Evolutionary conservation across 352 stramenopile genomes (phyloP).

Genomic region (Pseudoperonospora humuli): DNA sequence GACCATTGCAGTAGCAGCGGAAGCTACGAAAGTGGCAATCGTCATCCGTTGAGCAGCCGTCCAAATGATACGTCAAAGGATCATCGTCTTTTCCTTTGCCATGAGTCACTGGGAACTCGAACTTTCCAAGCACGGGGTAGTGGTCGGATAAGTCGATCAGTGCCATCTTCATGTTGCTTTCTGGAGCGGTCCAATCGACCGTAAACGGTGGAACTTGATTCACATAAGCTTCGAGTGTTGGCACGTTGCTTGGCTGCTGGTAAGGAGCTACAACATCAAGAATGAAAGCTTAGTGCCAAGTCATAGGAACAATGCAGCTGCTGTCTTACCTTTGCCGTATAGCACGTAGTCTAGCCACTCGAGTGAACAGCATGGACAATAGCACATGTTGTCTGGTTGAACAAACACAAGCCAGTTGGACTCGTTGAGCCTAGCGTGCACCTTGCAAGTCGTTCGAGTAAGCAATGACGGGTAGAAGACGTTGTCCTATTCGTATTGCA

Average conservation of each 20-base stretch:
- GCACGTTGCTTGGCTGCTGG: slow-evolving; percentile 43
- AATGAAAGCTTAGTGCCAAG: no score
- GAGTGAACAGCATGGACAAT: slow-evolving; percentile 66
- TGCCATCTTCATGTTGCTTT: slow-evolving; percentile 47
- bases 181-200: slow-evolving; percentile 52
- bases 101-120: slow-evolving; percentile 50
- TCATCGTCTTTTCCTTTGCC: slow-evolving; percentile 40
- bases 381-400: slow-evolving; percentile 49
- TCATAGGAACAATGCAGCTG: no score
- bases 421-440: slow-evolving; percentile 11
- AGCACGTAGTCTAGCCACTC: slow-evolving; percentile 84
- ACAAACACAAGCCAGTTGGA: slow-evolving; percentile 29
- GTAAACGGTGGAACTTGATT: slow-evolving; percentile 50
- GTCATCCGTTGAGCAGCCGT: slow-evolving; percentile 61
- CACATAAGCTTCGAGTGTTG: slow-evolving; percentile 50
- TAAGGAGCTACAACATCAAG: slow-evolving; percentile 41
- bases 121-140: slow-evolving; percentile 63
- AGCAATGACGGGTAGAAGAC: slow-evolving; percentile 44
- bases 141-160: slow-evolving; percentile 72
- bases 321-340: slow-evolving; percentile 42
- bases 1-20: slow-evolving; percentile 63
- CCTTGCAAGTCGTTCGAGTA: slow-evolving; percentile 44
- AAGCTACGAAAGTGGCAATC: slow-evolving; percentile 67
- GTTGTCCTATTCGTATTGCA: slow-evolving; percentile 31
- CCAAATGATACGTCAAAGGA: slow-evolving; percentile 50